These are phyloP conservation scores for Annulohypoxylon maeteangense DNA, from an alignment of 495 filamentous ascomycete genomes.

Conservation along the genomic window DNA sequence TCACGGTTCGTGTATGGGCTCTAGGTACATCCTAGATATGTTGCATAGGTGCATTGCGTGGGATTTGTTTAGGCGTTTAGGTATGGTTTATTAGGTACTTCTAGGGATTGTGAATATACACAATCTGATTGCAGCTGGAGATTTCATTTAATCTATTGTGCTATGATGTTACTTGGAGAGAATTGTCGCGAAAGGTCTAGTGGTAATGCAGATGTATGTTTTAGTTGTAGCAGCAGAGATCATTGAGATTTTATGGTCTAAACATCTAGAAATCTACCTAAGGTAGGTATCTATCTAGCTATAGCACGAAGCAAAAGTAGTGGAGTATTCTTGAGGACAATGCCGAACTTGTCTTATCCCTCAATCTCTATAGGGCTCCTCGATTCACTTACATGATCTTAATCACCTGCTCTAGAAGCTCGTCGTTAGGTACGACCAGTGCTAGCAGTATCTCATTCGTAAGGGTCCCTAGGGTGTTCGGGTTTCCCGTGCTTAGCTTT, in stretches of 20 bases:
- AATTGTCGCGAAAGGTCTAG: neutral
- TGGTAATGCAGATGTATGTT: neutral
- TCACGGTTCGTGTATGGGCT: neutral
- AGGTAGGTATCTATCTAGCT: conserved; percentile 4
- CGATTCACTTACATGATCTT: conserved; percentile 15
- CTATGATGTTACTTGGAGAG: neutral
- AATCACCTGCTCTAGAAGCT: conserved; percentile 22
- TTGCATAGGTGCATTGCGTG: neutral
- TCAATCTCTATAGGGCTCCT: neutral
- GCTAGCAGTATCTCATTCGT: conserved; percentile 39
- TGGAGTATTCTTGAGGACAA: neutral
- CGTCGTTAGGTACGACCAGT: conserved; percentile 18
- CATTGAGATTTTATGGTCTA: neutral
- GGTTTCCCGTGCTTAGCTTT: conserved; percentile 23
- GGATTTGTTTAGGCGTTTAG: neutral
- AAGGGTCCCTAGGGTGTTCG: conserved; percentile 20
- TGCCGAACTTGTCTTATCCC: neutral
- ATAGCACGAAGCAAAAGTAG: neutral
- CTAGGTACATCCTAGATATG: neutral
- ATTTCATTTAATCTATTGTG: neutral
- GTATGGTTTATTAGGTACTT: neutral
- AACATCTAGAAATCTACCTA: too few relatives aligned
- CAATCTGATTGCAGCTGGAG: neutral
- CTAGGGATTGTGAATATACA: neutral
- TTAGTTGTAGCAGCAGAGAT: neutral